Evolutionary conservation across 352 stramenopile species (phyloP).

Genomic region (Globisporangium camurandrum): DNA sequence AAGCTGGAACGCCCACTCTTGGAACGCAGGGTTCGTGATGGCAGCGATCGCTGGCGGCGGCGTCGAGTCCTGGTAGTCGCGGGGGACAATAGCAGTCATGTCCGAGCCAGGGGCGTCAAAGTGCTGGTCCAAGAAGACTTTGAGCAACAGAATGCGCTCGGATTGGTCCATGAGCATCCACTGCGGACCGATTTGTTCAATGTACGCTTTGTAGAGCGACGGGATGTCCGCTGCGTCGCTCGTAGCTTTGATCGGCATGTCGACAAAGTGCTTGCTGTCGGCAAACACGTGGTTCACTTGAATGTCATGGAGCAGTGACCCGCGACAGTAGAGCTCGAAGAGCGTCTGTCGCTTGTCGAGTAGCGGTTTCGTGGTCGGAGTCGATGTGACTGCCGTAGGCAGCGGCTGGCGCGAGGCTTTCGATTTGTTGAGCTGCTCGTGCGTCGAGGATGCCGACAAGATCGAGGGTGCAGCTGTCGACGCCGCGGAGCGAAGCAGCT

Average conservation of each 20-base stretch:
- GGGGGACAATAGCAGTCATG: slow-evolving; percentile 23
- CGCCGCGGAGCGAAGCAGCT: slow-evolving; percentile 3
- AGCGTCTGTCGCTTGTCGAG: slow-evolving; percentile 3
- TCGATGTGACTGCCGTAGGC: background rate
- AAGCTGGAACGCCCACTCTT: slow-evolving; percentile 39
- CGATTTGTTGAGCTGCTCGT: too few relatives aligned
- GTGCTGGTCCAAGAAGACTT: slow-evolving; percentile 44
- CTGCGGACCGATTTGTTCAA: slow-evolving; percentile 17
- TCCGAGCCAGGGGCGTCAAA: slow-evolving; percentile 59
- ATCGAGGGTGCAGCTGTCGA: background rate
- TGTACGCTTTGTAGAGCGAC: slow-evolving; percentile 23
- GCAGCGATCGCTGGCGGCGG: slow-evolving; percentile 19
- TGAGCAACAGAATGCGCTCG: slow-evolving; percentile 24
- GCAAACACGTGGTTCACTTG: slow-evolving; percentile 57
- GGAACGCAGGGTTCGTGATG: slow-evolving; percentile 16
- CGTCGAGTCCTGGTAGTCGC: slow-evolving; percentile 39
- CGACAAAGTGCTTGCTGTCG: slow-evolving; percentile 88
- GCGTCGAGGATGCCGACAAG: background rate
- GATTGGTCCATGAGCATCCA: slow-evolving; percentile 9
- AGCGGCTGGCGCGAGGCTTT: too few relatives aligned
- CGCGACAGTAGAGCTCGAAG: slow-evolving; percentile 34
- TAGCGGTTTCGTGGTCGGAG: background rate
- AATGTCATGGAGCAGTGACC: slow-evolving; percentile 50
- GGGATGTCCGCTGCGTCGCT: slow-evolving; percentile 23
- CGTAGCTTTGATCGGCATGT: slow-evolving; percentile 71